These are phyloP conservation scores for Cunninghamia lanceolata DNA, from an alignment of 75 land plant genomes.

Conservation along the genomic window DNA sequence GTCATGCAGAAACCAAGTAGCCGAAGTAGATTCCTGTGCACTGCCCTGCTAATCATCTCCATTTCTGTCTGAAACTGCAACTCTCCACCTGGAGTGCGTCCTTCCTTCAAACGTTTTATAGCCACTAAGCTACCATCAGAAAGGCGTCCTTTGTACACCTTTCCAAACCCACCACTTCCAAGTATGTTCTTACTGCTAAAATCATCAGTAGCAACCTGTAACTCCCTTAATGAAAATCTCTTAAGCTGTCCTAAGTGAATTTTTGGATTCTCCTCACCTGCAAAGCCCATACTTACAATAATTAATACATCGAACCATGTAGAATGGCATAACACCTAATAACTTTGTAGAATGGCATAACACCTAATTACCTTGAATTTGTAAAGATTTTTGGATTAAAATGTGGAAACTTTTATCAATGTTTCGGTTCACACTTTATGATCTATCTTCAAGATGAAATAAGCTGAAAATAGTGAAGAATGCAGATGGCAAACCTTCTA, in stretches of 20 bases:
- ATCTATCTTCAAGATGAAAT: too few species aligned
- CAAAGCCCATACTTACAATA: neutral
- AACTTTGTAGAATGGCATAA: neutral
- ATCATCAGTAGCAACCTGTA: constrained; percentile 81
- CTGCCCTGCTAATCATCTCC: constrained; percentile 93
- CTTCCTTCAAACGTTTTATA: constrained; percentile 80
- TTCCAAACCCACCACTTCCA: constrained; percentile 74
- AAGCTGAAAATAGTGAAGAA: too few species aligned
- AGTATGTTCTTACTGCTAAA: constrained; percentile 61
- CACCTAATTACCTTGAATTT: neutral
- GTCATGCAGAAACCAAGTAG: constrained; percentile 91
- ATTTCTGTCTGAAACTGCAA: constrained; percentile 73
- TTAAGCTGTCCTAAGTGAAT: constrained; percentile 89
- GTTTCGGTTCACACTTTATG: neutral
- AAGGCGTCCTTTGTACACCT: constrained; percentile 75
- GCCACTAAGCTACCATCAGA: constrained; percentile 87
- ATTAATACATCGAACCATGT: neutral
- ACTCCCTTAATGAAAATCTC: constrained; percentile 76
- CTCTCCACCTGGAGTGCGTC: constrained; percentile 69
- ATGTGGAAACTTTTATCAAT: neutral
- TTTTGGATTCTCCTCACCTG: constrained; percentile 94
- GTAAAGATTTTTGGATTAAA: too few species aligned
- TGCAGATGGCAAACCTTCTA: neutral
- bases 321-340: neutral
- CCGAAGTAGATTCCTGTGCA: constrained; percentile 72